Conservation (phyloP, 2,329 filamentous ascomycete species). For the Trichoderma atroviride region DNA sequence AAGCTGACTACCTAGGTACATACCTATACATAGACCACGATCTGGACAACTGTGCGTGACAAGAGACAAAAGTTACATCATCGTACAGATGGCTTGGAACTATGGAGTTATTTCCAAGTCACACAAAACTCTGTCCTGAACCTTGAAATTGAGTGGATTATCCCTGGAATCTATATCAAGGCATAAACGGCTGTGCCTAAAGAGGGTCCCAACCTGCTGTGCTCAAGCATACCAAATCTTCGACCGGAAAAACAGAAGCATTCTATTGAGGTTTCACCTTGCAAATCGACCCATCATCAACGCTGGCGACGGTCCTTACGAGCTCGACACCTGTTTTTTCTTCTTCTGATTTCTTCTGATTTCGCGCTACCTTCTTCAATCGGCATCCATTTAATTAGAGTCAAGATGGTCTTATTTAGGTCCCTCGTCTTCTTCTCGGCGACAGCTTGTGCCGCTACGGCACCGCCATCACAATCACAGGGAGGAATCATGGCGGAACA, state of each 20-base stretch:
- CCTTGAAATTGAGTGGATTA: background rate
- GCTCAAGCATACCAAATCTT: background rate
- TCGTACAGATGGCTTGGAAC: background rate
- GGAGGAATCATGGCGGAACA: background rate
- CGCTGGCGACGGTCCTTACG: background rate
- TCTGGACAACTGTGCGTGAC: background rate
- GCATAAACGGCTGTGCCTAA: background rate
- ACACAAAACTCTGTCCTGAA: background rate
- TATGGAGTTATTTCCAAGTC: background rate
- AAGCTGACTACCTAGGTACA: background rate
- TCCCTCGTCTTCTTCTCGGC: too few relatives aligned
- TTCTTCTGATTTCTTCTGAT: background rate
- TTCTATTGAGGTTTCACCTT: background rate
- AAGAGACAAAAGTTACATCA: background rate
- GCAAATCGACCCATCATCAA: background rate
- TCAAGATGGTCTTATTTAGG: background rate
- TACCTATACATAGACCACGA: background rate
- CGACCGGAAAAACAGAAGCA: background rate
- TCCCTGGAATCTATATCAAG: background rate
- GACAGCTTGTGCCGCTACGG: background rate
- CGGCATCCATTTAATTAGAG: background rate
- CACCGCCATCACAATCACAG: background rate
- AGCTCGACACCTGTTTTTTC: background rate
- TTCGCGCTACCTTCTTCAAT: background rate
- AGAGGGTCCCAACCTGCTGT: background rate